Evolutionary conservation across 75 land plant species (phyloP).

Genomic region (Azolla pinnata): DNA sequence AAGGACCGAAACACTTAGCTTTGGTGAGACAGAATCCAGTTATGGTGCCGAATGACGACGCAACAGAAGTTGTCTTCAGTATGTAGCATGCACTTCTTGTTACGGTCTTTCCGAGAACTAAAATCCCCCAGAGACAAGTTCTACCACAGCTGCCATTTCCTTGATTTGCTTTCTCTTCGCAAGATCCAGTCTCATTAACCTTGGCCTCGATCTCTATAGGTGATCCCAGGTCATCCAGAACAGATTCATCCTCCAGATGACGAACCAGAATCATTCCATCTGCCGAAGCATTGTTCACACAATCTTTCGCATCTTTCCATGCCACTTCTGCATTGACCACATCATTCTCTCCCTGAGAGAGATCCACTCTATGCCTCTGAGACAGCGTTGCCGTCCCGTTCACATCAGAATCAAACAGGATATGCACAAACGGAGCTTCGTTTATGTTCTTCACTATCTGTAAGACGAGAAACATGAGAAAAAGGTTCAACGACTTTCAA

Average conservation of each 20-base stretch:
- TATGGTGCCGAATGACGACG: constrained; percentile 30
- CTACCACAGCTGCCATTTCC: background rate
- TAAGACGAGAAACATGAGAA: constrained; percentile 5
- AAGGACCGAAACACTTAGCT: constrained; percentile 47
- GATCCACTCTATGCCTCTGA: constrained; percentile 14
- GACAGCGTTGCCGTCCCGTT: background rate
- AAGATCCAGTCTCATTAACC: too few species aligned
- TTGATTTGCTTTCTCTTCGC: too few species aligned
- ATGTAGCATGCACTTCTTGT: constrained; percentile 43
- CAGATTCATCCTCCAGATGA: constrained; percentile 7
- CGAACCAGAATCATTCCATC: constrained; percentile 27
- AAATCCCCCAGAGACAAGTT: constrained; percentile 44
- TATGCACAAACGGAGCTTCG: constrained; percentile 31
- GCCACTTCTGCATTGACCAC: background rate
- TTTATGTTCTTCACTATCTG: constrained; percentile 28
- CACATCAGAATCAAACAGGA: constrained; percentile 14
- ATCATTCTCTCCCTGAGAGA: constrained; percentile 5
- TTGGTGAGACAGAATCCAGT: constrained; percentile 50
- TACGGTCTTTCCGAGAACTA: constrained; percentile 47
- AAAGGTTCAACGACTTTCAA: background rate
- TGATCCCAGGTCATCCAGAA: background rate
- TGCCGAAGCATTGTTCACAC: constrained; percentile 11
- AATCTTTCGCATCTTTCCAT: constrained; percentile 11
- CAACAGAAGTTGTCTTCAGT: constrained; percentile 42
- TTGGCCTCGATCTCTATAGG: too few species aligned